phyloP scores from a whole-genome alignment of 2,329 filamentous ascomycete species.

The Neodidymelliopsis sp. region DNA sequence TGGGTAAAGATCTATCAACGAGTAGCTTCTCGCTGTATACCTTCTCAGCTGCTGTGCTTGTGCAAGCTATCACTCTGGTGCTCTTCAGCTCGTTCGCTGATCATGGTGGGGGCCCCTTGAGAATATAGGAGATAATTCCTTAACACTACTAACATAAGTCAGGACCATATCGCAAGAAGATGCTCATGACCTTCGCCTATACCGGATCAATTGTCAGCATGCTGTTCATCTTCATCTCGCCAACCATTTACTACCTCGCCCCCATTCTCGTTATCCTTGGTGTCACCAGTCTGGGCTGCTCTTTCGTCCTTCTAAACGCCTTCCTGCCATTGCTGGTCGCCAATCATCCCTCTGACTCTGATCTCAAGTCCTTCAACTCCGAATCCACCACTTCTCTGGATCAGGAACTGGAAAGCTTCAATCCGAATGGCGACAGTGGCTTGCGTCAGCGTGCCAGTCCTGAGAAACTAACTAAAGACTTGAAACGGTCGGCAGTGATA shows the following conservation, averaged over 20 bases:
- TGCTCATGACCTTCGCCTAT: slow-evolving; percentile 81
- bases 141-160: background rate
- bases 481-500: slow-evolving; percentile 82
- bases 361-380: slow-evolving; percentile 14
- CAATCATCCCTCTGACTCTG: slow-evolving; percentile 68
- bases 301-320: slow-evolving; percentile 93
- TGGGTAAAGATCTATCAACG: slow-evolving; percentile 85
- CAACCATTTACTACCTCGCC: slow-evolving; percentile 78
- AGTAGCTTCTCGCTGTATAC: slow-evolving; percentile 96
- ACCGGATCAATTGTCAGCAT: slow-evolving; percentile 79
- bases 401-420: slow-evolving; percentile 27
- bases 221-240: slow-evolving; percentile 78
- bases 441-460: slow-evolving; percentile 15
- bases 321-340: slow-evolving; percentile 88
- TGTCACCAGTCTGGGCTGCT: slow-evolving; percentile 92
- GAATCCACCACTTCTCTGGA: slow-evolving; percentile 20
- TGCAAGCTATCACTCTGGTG: slow-evolving; percentile 87
- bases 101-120: slow-evolving; percentile 68
- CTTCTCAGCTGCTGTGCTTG: slow-evolving; percentile 84
- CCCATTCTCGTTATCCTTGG: slow-evolving; percentile 82
- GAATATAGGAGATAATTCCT: too few species aligned
- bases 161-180: slow-evolving; percentile 77
- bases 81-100: slow-evolving; percentile 94
- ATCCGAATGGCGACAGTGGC: slow-evolving; percentile 37
- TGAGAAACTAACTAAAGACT: slow-evolving; percentile 63